Percentiles rank a stretch among this genome's conserved stretches.
Evolutionary conservation across 371 early-diverging fungal species (phyloP).

Genomic region (Apophysomyces sp.): DNA sequence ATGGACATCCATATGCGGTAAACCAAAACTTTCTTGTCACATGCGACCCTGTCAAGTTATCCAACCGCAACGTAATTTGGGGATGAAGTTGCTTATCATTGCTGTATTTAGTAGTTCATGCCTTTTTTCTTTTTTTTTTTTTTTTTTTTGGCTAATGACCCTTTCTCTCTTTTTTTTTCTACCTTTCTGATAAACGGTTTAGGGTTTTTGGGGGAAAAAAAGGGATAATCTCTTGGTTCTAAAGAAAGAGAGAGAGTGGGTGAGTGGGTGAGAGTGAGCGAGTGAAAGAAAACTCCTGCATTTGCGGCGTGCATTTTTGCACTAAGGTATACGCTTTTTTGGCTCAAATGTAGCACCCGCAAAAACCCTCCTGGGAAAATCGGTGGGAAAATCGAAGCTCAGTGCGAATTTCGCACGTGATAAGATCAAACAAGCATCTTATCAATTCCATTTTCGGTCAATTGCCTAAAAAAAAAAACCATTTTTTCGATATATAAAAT

Average conservation of each 20-base stretch:
- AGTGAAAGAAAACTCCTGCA: background rate
- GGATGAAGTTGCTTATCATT: background rate
- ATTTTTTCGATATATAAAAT: conserved; percentile 5
- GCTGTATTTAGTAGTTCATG: background rate
- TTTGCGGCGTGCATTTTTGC: background rate
- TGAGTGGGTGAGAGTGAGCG: too few relatives aligned
- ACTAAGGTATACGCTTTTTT: background rate
- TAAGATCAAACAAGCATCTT: conserved; percentile 18
- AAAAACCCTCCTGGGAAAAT: conserved; percentile 14
- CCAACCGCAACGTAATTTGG: conserved; percentile 12
- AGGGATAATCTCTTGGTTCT: background rate
- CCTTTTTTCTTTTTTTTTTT: background rate
- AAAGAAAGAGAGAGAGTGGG: background rate
- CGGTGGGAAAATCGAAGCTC: conserved; percentile 13
- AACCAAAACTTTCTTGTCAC: conserved; percentile 14
- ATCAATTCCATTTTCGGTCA: conserved; percentile 11
- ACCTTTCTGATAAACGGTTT: too few relatives aligned
- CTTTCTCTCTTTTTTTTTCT: conserved; percentile 5
- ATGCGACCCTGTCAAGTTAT: conserved; percentile 15
- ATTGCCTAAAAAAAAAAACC: conserved; percentile 8
- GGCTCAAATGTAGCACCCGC: background rate
- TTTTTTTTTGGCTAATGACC: background rate
- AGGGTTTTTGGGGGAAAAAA: too few relatives aligned
- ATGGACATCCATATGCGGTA: conserved; percentile 9
- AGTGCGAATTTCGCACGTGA: conserved; percentile 20